A percentile compares a stretch with the other conserved stretches of the same genome.
These are phyloP conservation scores for Coemansia sp. DNA, from an alignment of 192 early-diverging fungal species.

Conservation along the genomic window DNA sequence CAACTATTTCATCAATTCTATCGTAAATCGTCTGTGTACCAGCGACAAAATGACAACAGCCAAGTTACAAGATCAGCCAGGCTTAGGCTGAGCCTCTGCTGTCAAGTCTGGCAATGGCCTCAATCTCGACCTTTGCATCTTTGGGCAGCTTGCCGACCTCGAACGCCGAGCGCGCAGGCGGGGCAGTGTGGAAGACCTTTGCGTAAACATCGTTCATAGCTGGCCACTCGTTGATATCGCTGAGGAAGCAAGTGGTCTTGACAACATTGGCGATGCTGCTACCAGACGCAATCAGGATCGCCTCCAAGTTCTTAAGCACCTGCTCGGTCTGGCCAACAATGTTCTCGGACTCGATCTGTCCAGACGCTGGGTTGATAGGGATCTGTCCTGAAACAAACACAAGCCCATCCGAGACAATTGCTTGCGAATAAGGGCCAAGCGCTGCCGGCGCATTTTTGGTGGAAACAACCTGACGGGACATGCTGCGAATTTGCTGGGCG, in stretches of 20 bases:
- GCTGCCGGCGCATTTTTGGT: slow-evolving; percentile 68
- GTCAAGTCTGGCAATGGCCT: slow-evolving; percentile 77
- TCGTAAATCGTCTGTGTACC: background rate
- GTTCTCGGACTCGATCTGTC: slow-evolving; percentile 69
- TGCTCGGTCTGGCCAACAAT: slow-evolving; percentile 74
- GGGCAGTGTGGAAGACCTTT: slow-evolving; percentile 64
- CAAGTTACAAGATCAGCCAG: background rate
- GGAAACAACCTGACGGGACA: slow-evolving; percentile 54
- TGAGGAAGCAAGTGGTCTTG: slow-evolving; percentile 96
- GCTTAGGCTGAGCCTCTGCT: background rate
- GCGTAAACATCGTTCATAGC: slow-evolving; percentile 89
- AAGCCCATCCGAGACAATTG: slow-evolving; percentile 78
- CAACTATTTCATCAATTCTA: background rate
- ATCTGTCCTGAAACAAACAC: slow-evolving; percentile 82
- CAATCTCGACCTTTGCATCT: slow-evolving; percentile 91
- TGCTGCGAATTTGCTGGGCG: slow-evolving; percentile 20
- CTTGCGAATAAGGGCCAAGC: slow-evolving; percentile 79
- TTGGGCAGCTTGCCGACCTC: slow-evolving; percentile 90
- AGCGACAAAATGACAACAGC: background rate
- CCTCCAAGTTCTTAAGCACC: slow-evolving; percentile 78
- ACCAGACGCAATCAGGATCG: slow-evolving; percentile 78
- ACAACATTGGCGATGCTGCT: slow-evolving; percentile 81
- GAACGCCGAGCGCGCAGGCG: slow-evolving; percentile 76
- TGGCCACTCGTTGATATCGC: slow-evolving; percentile 87
- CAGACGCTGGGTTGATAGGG: slow-evolving; percentile 71